Evolutionary conservation across 768 basidiomycete genomes (phyloP).

Genomic region (Pleurotus djamor): DNA sequence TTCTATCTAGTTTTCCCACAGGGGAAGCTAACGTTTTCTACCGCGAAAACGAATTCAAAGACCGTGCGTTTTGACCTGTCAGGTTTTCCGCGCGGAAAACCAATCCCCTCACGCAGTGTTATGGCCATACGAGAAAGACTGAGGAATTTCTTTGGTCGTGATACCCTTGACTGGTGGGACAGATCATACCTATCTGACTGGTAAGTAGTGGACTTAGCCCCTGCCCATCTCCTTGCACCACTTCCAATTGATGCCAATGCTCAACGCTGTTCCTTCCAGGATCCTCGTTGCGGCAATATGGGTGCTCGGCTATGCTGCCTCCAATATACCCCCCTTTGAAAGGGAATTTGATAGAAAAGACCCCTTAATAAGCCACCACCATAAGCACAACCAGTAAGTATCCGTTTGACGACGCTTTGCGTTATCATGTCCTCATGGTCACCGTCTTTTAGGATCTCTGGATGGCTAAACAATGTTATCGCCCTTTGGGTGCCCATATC

Average conservation of each 20-base stretch:
- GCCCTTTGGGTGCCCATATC: slow-evolving; percentile 45
- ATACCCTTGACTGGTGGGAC: slow-evolving; percentile 39
- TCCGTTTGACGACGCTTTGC: neutral
- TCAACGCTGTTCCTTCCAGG: slow-evolving; percentile 18
- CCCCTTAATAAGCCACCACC: slow-evolving; percentile 48
- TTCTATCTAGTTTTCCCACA: too few relatives aligned
- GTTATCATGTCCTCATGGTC: neutral
- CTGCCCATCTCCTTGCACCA: neutral
- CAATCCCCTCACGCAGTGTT: too few relatives aligned
- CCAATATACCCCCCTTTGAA: slow-evolving; percentile 40
- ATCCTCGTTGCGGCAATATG: slow-evolving; percentile 36
- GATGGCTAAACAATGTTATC: slow-evolving; percentile 41
- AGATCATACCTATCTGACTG: slow-evolving; percentile 54
- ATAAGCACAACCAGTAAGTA: slow-evolving; percentile 47
- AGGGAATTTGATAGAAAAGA: slow-evolving; percentile 50
- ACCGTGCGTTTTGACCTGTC: too few relatives aligned
- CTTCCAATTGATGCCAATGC: neutral
- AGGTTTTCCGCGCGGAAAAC: too few relatives aligned
- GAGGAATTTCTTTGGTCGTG: slow-evolving; percentile 26
- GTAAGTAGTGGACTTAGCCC: slow-evolving; percentile 21
- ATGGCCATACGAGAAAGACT: neutral
- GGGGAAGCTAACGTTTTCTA: too few relatives aligned
- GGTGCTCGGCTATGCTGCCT: slow-evolving; percentile 36
- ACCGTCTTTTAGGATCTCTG: slow-evolving; percentile 38
- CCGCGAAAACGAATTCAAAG: too few relatives aligned